Conservation (phyloP, 2,329 filamentous ascomycete species). For the Albophoma yamanashiensis region DNA sequence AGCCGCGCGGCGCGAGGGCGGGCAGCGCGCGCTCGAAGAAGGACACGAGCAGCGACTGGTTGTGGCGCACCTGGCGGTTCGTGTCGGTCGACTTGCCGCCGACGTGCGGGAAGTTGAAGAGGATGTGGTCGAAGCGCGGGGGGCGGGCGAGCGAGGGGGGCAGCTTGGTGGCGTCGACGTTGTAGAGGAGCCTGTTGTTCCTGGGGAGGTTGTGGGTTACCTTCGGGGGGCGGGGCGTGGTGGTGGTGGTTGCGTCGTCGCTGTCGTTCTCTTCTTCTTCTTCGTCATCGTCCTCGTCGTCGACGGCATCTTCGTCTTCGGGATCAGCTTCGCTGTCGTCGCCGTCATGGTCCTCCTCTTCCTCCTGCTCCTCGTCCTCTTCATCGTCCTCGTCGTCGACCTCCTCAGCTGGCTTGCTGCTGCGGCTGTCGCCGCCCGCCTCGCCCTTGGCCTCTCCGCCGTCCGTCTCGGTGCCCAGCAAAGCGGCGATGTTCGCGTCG, state of each 20-base stretch:
- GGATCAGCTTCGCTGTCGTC: conserved; percentile 4
- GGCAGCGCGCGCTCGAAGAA: conserved; percentile 49
- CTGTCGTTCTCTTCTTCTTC: conserved; percentile 1
- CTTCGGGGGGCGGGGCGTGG: conserved; percentile 3
- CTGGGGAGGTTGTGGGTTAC: conserved; percentile 7
- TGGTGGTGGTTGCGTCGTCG: conserved; percentile 2
- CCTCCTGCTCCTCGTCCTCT: conserved; percentile 1
- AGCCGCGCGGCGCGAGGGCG: conserved; percentile 33
- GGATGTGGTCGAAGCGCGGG: conserved; percentile 58
- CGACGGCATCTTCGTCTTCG: conserved; percentile 1
- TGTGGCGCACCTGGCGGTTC: conserved; percentile 86
- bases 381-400: conserved; percentile 2
- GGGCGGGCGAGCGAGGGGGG: conserved; percentile 30
- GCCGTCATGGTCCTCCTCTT: conserved; percentile 1
- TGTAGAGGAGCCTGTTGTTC: conserved; percentile 24
- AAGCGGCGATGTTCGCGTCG: conserved; percentile 42
- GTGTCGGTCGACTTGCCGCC: conserved; percentile 88
- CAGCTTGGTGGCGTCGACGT: conserved; percentile 57
- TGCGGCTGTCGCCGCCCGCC: conserved; percentile 1
- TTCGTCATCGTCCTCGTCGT: not conserved
- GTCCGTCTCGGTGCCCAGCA: conserved; percentile 28
- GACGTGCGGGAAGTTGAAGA: conserved; percentile 97
- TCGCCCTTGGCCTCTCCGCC: not conserved
- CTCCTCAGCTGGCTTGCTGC: conserved; percentile 5
- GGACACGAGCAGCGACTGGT: conserved; percentile 66